A percentile compares a stretch with the other conserved stretches of the same genome.
Evolutionary conservation across 169 alveolate genomes (phyloP).

Genomic region (Eimeria praecox): DNA sequence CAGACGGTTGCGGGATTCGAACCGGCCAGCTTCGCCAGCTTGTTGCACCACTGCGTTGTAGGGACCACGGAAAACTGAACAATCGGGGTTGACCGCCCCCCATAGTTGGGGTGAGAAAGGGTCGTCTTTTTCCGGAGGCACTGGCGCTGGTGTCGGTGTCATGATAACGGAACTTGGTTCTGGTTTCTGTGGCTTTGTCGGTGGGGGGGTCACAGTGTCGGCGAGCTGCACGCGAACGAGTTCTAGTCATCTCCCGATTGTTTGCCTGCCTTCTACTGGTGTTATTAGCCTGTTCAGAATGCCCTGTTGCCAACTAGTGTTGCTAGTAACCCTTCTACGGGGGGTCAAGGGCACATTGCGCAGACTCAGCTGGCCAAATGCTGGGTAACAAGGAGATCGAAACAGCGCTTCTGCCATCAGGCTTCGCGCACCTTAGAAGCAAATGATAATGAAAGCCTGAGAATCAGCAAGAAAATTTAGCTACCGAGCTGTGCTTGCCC

Average conservation of each 20-base stretch:
- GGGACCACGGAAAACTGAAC: neutral
- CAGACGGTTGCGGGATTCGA: neutral
- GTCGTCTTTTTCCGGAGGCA: neutral
- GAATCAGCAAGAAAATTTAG: neutral
- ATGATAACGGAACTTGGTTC: neutral
- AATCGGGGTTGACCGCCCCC: no score
- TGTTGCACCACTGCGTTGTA: neutral
- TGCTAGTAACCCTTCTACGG: neutral
- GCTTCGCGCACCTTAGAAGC: neutral
- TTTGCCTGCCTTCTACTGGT: neutral
- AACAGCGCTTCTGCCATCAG: neutral
- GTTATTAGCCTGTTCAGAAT: neutral
- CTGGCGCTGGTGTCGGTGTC: neutral
- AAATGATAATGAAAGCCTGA: neutral
- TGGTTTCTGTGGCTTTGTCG: neutral
- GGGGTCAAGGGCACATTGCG: no score
- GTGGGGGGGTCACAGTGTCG: neutral
- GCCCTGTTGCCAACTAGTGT: neutral
- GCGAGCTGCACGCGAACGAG: neutral
- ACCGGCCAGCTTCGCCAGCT: neutral
- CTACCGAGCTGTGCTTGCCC: neutral
- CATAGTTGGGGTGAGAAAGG: no score
- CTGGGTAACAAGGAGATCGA: neutral
- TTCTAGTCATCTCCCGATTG: neutral
- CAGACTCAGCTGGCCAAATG: neutral